A percentile compares a stretch with the other conserved stretches of the same genome.
Conservation (phyloP, 805 yeast species). For the Saccharomycopsis malanga region DNA sequence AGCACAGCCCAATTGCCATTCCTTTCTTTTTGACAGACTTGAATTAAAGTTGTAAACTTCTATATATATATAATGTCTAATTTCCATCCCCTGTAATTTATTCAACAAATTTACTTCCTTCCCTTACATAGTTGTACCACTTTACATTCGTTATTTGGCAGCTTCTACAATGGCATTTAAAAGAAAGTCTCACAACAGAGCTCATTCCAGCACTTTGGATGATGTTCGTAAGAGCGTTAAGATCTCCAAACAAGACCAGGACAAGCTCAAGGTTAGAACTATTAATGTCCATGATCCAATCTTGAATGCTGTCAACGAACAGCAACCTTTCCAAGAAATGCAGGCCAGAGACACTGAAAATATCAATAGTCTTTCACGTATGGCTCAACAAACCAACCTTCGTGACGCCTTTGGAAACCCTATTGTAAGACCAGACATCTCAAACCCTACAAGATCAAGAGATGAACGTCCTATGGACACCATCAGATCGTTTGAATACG, state of each 20-base stretch:
- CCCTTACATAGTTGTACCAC: too few relatives aligned
- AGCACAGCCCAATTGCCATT: too few relatives aligned
- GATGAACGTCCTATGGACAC: constrained; percentile 98
- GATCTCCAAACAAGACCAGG: constrained; percentile 44
- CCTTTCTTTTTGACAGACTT: too few relatives aligned
- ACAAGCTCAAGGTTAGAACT: constrained; percentile 54
- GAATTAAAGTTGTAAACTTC: too few relatives aligned
- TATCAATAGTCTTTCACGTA: constrained; percentile 7
- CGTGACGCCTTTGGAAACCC: constrained; percentile 84
- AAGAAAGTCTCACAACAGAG: constrained; percentile 11
- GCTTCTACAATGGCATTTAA: constrained; percentile 16
- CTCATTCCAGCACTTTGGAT: constrained; percentile 5
- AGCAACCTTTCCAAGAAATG: constrained; percentile 83
- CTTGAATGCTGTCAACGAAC: constrained; percentile 86
- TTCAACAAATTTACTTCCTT: too few relatives aligned
- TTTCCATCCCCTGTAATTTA: too few relatives aligned
- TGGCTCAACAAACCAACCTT: constrained; percentile 45
- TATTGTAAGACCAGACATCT: constrained; percentile 72
- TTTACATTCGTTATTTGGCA: too few relatives aligned
- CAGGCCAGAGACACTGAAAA: neutral
- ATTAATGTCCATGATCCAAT: constrained; percentile 61
- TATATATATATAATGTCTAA: too few relatives aligned
- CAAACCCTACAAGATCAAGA: constrained; percentile 88
- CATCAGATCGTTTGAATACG: constrained; percentile 85
- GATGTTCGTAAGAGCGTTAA: constrained; percentile 27